phyloP scores from a whole-genome alignment of 2,329 filamentous ascomycete species.

The Aspergillus carbonarius region DNA sequence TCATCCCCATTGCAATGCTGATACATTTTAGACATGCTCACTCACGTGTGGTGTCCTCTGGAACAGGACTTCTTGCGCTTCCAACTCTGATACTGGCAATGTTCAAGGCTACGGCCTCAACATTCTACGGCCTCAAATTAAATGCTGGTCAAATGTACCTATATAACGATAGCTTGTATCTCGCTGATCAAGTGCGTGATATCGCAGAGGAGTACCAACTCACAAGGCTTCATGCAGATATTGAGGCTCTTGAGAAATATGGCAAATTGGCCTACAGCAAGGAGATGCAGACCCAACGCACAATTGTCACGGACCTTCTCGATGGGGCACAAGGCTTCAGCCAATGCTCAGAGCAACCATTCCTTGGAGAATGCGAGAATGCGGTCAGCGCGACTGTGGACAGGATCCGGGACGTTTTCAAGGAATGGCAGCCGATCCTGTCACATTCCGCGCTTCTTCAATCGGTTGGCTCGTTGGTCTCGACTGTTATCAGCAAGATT shows the following conservation, averaged over 20 bases:
- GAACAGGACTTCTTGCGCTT: slow-evolving; percentile 44
- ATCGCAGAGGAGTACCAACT: slow-evolving; percentile 49
- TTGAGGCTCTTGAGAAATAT: slow-evolving; percentile 58
- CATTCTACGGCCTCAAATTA: slow-evolving; percentile 46
- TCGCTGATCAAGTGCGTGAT: slow-evolving; percentile 54
- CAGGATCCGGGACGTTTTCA: slow-evolving; percentile 56
- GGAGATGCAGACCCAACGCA: slow-evolving; percentile 65
- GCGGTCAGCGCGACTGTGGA: slow-evolving; percentile 59
- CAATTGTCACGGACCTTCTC: slow-evolving; percentile 61
- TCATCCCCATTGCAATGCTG: slow-evolving; percentile 13
- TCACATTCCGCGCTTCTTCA: slow-evolving; percentile 62
- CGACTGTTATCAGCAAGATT: slow-evolving; percentile 58
- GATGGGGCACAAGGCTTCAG: slow-evolving; percentile 63
- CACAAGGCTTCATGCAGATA: slow-evolving; percentile 54
- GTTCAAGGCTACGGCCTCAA: slow-evolving; percentile 51
- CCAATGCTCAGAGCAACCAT: slow-evolving; percentile 59
- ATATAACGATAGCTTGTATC: slow-evolving; percentile 63
- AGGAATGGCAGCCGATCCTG: slow-evolving; percentile 58
- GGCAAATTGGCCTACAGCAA: slow-evolving; percentile 61
- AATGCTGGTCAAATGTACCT: slow-evolving; percentile 61
- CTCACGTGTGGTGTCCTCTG: slow-evolving; percentile 42
- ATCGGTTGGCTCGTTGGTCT: slow-evolving; percentile 59
- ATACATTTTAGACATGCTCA: slow-evolving; percentile 30
- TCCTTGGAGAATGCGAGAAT: slow-evolving; percentile 59
- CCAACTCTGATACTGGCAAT: slow-evolving; percentile 51